Conservation (phyloP, 352 stramenopile species). For the Nothophytophthora sp. region DNA sequence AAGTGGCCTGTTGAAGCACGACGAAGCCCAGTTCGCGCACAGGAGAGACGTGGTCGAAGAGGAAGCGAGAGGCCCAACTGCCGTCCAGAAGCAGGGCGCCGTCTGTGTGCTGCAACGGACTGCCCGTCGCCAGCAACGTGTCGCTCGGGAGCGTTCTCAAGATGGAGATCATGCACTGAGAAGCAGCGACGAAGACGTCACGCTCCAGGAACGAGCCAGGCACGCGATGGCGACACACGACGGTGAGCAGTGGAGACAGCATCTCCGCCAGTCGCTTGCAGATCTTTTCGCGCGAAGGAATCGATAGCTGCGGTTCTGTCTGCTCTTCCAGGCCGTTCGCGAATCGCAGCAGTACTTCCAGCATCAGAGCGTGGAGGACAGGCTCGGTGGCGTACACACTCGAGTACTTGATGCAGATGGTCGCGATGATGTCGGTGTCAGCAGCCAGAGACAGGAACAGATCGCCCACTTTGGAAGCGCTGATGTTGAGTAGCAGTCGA, state of each 20-base stretch:
- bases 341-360: constrained; percentile 47
- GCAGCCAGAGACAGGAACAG: constrained; percentile 62
- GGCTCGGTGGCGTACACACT: constrained; percentile 39
- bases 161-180: constrained; percentile 42
- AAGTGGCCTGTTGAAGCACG: constrained; percentile 15
- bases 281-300: constrained; percentile 32
- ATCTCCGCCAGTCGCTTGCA: constrained; percentile 37
- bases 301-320: constrained; percentile 9
- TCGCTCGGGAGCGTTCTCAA: constrained; percentile 23
- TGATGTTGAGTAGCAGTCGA: constrained; percentile 51
- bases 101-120: constrained; percentile 34
- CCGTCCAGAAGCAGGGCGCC: constrained; percentile 35
- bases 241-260: constrained; percentile 42
- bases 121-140: constrained; percentile 16
- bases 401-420: constrained; percentile 51
- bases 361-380: constrained; percentile 43
- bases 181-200: constrained; percentile 35
- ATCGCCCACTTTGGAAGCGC: constrained; percentile 38
- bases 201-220: constrained; percentile 55
- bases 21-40: constrained; percentile 51
- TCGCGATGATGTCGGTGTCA: constrained; percentile 53
- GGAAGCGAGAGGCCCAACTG: constrained; percentile 51
- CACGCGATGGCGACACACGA: constrained; percentile 51
- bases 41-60: constrained; percentile 59
- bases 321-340: constrained; percentile 13